A percentile compares a stretch with the other conserved stretches of the same genome.
Conservation (phyloP, 176 grass and related monocot genomes). For the Chrysopogon serrulatus region DNA sequence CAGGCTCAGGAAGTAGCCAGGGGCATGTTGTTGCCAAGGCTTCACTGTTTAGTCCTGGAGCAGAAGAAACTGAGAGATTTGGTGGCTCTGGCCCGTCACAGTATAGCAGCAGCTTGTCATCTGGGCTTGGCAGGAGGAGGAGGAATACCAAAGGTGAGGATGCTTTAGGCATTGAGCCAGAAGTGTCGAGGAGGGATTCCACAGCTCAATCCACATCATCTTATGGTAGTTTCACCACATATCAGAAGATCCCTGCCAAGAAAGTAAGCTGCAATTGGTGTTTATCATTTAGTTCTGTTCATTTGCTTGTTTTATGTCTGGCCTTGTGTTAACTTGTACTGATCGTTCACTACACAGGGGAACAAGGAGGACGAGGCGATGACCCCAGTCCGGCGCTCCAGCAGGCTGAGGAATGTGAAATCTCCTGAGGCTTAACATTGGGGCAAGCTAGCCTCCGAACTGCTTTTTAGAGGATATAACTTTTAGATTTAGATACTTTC, state of each 20-base stretch:
- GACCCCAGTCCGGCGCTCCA: constrained; percentile 80
- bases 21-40: constrained; percentile 23
- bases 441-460: neutral
- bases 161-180: constrained; percentile 19
- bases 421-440: constrained; percentile 37
- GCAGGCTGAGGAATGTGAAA: constrained; percentile 55
- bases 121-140: constrained; percentile 25
- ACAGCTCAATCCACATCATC: constrained; percentile 40
- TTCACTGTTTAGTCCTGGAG: constrained; percentile 18
- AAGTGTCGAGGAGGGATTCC: constrained; percentile 53
- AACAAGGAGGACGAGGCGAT: constrained; percentile 68
- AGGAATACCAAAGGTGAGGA: constrained; percentile 31
- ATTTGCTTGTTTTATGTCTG: neutral
- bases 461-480: constrained; percentile 22
- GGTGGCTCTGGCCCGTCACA: constrained; percentile 40
- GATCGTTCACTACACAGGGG: constrained; percentile 25
- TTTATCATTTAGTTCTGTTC: neutral
- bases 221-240: constrained; percentile 81
- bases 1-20: constrained; percentile 64
- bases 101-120: constrained; percentile 59
- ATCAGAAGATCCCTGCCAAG: constrained; percentile 73
- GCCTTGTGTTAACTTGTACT: neutral
- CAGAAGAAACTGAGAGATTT: constrained; percentile 30
- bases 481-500: constrained; percentile 26
- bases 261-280: constrained; percentile 37